Evolutionary conservation across 1,139 yeast genomes (phyloP).

Genomic region (Magnusiomyces ingens): DNA sequence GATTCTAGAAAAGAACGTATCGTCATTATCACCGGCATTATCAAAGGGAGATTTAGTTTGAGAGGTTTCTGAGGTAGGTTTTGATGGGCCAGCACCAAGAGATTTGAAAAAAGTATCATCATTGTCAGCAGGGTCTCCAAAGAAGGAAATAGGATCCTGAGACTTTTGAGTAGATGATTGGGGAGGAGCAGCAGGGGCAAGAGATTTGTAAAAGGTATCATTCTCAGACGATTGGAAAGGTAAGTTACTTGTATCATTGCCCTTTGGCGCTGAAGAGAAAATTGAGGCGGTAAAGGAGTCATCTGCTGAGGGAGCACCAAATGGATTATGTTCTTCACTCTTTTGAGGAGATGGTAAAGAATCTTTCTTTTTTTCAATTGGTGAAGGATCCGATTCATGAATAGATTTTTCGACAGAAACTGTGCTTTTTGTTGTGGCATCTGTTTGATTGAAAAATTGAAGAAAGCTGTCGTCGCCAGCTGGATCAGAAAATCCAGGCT

Average conservation of each 20-base stretch:
- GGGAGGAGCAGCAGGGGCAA: not conserved
- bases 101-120: not conserved
- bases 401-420: no score
- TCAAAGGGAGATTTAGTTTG: not conserved
- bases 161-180: no score
- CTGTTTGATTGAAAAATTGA: no score
- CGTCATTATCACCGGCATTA: not conserved
- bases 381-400: not conserved
- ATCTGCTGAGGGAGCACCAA: not conserved
- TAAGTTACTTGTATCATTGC: no score
- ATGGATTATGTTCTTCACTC: not conserved
- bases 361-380: not conserved
- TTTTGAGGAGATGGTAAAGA: not conserved
- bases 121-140: slow-evolving; percentile 3
- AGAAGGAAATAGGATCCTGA: not conserved
- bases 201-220: not conserved
- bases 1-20: not conserved
- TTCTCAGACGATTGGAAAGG: not conserved
- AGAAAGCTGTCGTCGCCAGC: no score
- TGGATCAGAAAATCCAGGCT: no score
- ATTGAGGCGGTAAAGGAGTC: not conserved
- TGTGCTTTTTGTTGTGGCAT: no score
- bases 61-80: not conserved
- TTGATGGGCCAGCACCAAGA: not conserved
- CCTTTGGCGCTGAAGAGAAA: no score